Conservation (phyloP, 148 eudicot species). For the Rhododendron vialii region DNA sequence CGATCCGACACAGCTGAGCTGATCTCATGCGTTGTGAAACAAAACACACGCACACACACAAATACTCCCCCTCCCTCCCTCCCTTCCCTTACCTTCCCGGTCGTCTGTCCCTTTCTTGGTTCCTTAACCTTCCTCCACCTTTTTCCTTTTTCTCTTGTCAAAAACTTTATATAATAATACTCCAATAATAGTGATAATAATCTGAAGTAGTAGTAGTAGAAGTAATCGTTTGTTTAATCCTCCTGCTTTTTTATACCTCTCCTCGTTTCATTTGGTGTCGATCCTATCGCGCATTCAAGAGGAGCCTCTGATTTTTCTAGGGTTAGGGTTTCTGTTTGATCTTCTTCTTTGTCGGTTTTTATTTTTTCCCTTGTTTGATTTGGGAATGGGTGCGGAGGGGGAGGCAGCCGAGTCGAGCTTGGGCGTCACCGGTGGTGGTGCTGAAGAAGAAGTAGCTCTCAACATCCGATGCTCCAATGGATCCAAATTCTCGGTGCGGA, state of each 20-base stretch:
- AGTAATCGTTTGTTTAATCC: background rate
- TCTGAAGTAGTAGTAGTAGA: background rate
- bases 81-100: background rate
- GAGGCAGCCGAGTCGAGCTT: conserved; percentile 32
- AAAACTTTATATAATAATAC: background rate
- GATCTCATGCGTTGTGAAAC: background rate
- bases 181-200: background rate
- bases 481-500: conserved; percentile 59
- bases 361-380: conserved; percentile 1
- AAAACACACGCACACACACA: background rate
- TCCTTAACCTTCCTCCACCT: background rate
- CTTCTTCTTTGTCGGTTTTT: background rate
- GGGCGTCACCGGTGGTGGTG: conserved; percentile 18
- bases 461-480: conserved; percentile 81
- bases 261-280: background rate
- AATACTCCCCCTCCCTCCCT: background rate
- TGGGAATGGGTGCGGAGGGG: conserved; percentile 52
- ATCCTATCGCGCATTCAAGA: background rate
- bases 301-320: background rate
- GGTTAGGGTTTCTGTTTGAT: conserved; percentile 37
- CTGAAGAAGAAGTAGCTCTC: conserved; percentile 35
- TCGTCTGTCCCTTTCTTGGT: background rate
- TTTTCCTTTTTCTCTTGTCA: background rate
- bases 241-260: background rate
- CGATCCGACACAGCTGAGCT: background rate